phyloP scores from a whole-genome alignment of 2,329 filamentous ascomycete genomes.

The Phoma sp. region DNA sequence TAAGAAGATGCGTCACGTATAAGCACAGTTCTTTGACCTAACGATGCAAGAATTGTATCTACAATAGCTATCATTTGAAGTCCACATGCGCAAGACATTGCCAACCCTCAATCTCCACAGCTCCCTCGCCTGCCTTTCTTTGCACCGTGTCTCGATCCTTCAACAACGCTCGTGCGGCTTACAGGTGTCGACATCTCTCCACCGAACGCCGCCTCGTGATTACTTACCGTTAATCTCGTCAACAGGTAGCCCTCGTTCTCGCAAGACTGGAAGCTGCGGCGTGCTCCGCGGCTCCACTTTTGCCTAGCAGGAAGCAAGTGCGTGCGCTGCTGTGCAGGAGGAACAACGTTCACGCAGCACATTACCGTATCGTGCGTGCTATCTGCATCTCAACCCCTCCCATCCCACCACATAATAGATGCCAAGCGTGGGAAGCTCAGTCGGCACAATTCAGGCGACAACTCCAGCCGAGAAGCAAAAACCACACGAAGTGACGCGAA shows the following conservation, averaged over 20 bases:
- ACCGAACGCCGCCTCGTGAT: neutral
- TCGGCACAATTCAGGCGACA: neutral
- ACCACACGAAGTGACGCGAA: too few species aligned
- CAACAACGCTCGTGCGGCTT: slow-evolving; percentile 1
- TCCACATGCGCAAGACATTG: too few species aligned
- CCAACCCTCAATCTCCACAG: neutral
- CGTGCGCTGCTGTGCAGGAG: neutral
- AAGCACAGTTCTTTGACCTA: too few species aligned
- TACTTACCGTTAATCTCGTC: neutral
- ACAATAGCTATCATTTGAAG: too few species aligned
- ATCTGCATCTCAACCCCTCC: neutral
- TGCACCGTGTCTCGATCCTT: neutral
- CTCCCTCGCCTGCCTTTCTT: neutral
- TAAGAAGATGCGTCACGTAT: too few species aligned
- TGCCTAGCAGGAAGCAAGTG: neutral
- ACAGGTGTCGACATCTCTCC: neutral
- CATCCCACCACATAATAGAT: too few species aligned
- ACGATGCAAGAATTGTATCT: too few species aligned
- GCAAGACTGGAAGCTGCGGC: neutral
- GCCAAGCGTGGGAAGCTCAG: too few species aligned
- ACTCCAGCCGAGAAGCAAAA: too few species aligned
- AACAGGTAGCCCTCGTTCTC: neutral
- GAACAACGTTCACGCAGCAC: neutral
- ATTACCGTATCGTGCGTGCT: neutral
- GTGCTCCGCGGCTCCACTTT: neutral